Base-by-base conservation (phyloP, 345 rosid species). In the Carallia brachiata region DNA sequence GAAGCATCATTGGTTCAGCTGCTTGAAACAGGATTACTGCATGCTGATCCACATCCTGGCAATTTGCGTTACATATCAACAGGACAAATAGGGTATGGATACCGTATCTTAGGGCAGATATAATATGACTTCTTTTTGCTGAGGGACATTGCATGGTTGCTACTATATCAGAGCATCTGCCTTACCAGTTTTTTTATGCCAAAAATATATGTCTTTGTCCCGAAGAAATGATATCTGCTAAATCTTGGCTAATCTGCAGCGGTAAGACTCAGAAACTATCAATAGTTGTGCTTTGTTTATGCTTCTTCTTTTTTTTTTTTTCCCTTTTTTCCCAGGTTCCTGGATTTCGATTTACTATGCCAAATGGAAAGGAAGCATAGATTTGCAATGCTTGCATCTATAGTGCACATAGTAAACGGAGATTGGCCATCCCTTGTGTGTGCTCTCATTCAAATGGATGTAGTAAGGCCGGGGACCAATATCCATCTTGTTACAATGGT, bases 11-110 rank as follows among this genome's bases (percentile, higher is more conserved):
- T 93, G n/a, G 86, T 90, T 72, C 98, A 93, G 76, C 96, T 93
- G 71, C 96, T 93, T 65, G 98, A 89, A 75, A 91, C 97, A 68
- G 98, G 98, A 60, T 74, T 93, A 65, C 78, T 93, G 84, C 98
- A 93, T 87, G 98, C 97, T 68, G 98, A 93, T 79, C 96, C 98
- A 52, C 98, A 93, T 86, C 86, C 98, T 69, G 98, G 98, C 80
- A 93, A 93, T 81, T 71, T 93, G 79, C 97, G 90, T 16, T 93
- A 91, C 80, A 84, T 85, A 10, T 56, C 92, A 77, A 84, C 97
- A 30, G 89, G 93, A 84, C 88, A 87, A 74, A 84, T 93, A 81
- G 97, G 96, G 98, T 93, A 91, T 54, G 12, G 48, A 34, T 69
- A 62, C 63, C 69, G 65, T 69, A 58, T 63, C 30, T 53, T 58